These are phyloP conservation scores for Eremochloa ophiuroides DNA, from an alignment of 176 grass and related monocot genomes.

Conservation along the genomic window DNA sequence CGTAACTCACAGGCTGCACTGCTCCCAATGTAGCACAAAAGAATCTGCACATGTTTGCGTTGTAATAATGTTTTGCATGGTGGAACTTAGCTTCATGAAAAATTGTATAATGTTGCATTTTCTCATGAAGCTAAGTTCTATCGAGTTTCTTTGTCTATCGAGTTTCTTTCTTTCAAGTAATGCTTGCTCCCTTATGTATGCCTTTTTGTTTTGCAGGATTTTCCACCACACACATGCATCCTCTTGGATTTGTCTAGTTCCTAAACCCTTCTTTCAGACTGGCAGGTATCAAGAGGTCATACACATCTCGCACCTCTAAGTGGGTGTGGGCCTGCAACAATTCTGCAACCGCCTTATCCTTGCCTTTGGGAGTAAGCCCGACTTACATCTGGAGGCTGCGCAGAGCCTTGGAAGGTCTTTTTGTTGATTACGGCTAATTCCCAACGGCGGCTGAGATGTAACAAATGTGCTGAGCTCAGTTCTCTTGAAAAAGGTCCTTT, in stretches of 20 bases:
- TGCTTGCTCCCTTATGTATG: not conserved
- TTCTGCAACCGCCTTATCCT: slow-evolving; percentile 27
- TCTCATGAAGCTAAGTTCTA: too few relatives aligned
- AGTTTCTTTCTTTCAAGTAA: not conserved
- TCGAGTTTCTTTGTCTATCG: not conserved
- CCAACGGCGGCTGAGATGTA: slow-evolving; percentile 37
- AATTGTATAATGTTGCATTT: not conserved
- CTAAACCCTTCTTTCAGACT: slow-evolving; percentile 48
- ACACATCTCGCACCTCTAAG: slow-evolving; percentile 57
- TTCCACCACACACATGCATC: slow-evolving; percentile 14
- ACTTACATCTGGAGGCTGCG: slow-evolving; percentile 66
- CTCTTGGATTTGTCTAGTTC: slow-evolving; percentile 40
- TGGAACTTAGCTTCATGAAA: not conserved
- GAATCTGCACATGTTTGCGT: not conserved
- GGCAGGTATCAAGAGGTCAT: slow-evolving; percentile 51
- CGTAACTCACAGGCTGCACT: not conserved
- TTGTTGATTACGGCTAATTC: slow-evolving; percentile 79
- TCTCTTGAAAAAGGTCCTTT: not conserved
- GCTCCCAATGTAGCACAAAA: not conserved
- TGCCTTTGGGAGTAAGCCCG: slow-evolving; percentile 51
- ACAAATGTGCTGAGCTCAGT: slow-evolving; percentile 36
- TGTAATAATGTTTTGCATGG: not conserved
- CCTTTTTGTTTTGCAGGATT: slow-evolving; percentile 24
- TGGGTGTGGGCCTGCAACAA: slow-evolving; percentile 65
- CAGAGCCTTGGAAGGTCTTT: slow-evolving; percentile 59